phyloP scores from a whole-genome alignment of 345 rosid species.

The Moricandia arvensis region DNA sequence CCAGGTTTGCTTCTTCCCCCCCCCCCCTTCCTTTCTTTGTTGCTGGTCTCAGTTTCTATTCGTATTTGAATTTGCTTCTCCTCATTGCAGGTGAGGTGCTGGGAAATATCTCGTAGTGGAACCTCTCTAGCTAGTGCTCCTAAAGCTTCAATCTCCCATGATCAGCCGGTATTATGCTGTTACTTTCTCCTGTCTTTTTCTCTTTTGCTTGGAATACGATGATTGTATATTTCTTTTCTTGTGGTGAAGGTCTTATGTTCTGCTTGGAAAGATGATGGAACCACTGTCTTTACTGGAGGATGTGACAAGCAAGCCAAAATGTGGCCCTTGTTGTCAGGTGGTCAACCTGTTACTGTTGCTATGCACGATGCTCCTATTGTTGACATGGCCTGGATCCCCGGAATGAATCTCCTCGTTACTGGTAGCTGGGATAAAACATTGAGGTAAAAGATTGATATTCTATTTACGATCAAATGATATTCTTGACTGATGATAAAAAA shows the following conservation, averaged over 20 bases:
- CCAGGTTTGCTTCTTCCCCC: constrained; percentile 55
- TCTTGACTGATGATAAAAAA: background rate
- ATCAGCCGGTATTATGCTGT: constrained; percentile 72
- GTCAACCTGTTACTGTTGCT: constrained; percentile 85
- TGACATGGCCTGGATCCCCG: constrained; percentile 92
- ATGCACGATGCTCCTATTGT: constrained; percentile 89
- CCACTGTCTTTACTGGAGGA: constrained; percentile 86
- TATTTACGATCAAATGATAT: background rate
- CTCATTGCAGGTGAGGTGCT: constrained; percentile 75
- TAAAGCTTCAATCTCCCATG: constrained; percentile 82
- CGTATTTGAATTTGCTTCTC: constrained; percentile 11
- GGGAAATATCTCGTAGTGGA: constrained; percentile 81
- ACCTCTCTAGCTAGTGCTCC: constrained; percentile 54
- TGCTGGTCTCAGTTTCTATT: background rate
- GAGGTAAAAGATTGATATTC: constrained; percentile 44
- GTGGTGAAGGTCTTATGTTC: constrained; percentile 72
- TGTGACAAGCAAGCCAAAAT: constrained; percentile 99
- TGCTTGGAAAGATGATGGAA: constrained; percentile 98
- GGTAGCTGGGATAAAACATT: constrained; percentile 98
- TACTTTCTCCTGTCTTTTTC: background rate
- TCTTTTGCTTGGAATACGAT: background rate
- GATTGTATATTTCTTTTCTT: background rate
- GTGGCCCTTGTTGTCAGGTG: constrained; percentile 91
- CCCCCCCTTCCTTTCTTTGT: background rate
- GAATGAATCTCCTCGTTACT: constrained; percentile 76